Percentiles rank a stretch among this genome's conserved stretches.
phyloP scores from a whole-genome alignment of 495 filamentous ascomycete species.

The Monascus purpureus region DNA sequence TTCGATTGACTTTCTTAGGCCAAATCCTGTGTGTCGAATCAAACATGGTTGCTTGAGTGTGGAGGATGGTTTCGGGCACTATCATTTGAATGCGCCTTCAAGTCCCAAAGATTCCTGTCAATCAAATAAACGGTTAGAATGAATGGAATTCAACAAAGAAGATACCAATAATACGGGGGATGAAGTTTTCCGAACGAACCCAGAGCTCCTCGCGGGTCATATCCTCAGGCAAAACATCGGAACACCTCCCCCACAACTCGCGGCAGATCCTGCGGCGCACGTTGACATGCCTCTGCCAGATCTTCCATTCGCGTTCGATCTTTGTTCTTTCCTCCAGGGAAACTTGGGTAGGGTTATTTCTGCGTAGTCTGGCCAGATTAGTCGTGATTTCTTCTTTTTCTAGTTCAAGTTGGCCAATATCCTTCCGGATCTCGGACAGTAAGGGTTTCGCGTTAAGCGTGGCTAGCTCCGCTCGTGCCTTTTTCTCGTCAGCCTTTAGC shows the following conservation, averaged over 20 bases:
- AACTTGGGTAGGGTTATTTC: slow-evolving; percentile 17
- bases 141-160: not conserved
- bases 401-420: slow-evolving; percentile 29
- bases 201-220: slow-evolving; percentile 33
- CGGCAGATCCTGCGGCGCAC: slow-evolving; percentile 37
- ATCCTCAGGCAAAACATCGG: slow-evolving; percentile 33
- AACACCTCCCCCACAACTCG: slow-evolving; percentile 35
- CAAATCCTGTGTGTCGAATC: too few relatives aligned
- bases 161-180: not conserved
- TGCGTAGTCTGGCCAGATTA: slow-evolving; percentile 24
- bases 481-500: slow-evolving; percentile 38
- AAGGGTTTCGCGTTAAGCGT: slow-evolving; percentile 35
- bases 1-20: too few relatives aligned
- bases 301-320: slow-evolving; percentile 34
- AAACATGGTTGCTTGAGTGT: too few relatives aligned
- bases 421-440: slow-evolving; percentile 33
- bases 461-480: slow-evolving; percentile 31
- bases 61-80: too few relatives aligned
- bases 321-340: slow-evolving; percentile 30
- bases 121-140: slow-evolving; percentile 3
- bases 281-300: slow-evolving; percentile 34
- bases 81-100: slow-evolving; percentile 21
- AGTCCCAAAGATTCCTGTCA: slow-evolving; percentile 30
- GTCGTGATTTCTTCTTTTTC: slow-evolving; percentile 28
- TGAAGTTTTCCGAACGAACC: slow-evolving; percentile 19